Percentiles rank a stretch among this genome's conserved stretches.
Conservation (phyloP, 345 rosid genomes). For the Melaleuca quinquenervia region DNA sequence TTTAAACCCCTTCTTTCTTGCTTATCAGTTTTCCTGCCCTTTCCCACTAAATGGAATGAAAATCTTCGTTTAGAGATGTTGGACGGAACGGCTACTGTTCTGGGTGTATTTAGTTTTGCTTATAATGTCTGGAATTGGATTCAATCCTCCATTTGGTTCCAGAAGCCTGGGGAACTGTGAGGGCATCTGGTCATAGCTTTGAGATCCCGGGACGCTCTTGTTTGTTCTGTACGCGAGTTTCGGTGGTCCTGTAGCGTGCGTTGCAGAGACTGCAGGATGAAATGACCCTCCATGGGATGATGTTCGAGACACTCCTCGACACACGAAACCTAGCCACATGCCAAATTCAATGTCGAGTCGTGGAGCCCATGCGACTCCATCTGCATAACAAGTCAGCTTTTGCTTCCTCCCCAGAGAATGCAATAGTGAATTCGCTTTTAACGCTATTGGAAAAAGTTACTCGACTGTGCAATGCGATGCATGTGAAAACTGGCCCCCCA, state of each 20-base stretch:
- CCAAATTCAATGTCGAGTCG: neutral
- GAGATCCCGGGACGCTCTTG: neutral
- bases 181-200: neutral
- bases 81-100: neutral
- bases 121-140: neutral
- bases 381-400: neutral
- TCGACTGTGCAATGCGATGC: neutral
- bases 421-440: neutral
- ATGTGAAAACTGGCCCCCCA: neutral
- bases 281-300: neutral
- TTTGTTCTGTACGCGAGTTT: neutral
- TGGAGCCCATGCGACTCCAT: neutral
- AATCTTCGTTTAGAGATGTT: neutral
- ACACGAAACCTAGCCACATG: neutral
- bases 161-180: neutral
- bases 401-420: neutral
- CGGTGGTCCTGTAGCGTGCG: neutral
- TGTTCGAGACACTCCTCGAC: neutral
- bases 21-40: neutral
- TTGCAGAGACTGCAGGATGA: neutral
- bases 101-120: neutral
- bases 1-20: neutral
- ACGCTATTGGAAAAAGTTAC: neutral
- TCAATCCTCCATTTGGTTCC: neutral
- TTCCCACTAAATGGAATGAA: neutral